Evolutionary conservation across 2,329 filamentous ascomycete species (phyloP).

Genomic region (Rhytidhysteron rufulum): DNA sequence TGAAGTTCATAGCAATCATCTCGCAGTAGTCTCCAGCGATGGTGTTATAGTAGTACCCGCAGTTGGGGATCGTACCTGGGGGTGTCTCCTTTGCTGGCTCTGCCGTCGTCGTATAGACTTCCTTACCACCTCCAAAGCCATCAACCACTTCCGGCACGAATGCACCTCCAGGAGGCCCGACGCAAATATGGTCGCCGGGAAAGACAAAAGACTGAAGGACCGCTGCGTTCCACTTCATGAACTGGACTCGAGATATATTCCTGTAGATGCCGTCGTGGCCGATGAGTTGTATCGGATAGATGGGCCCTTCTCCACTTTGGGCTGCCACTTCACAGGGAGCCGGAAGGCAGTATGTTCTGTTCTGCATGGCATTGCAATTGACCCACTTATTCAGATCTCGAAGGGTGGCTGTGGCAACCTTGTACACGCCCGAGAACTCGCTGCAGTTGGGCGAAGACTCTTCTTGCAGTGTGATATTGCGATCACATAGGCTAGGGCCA

Average conservation of each 20-base stretch:
- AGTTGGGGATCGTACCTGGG: constrained; percentile 1
- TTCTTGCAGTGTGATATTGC: too few species aligned
- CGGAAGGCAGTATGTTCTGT: too few species aligned
- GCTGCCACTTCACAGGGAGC: too few species aligned
- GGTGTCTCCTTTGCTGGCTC: constrained; percentile 2
- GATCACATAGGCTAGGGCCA: neutral
- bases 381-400: constrained; percentile 2
- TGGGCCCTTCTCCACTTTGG: too few species aligned
- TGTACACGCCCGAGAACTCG: constrained; percentile 1
- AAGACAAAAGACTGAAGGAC: neutral
- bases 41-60: constrained; percentile 3
- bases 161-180: constrained; percentile 2
- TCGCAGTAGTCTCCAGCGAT: constrained; percentile 2
- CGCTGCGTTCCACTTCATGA: constrained; percentile 1
- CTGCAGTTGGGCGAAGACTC: too few species aligned
- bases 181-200: neutral
- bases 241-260: too few species aligned
- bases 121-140: constrained; percentile 1
- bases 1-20: constrained; percentile 4
- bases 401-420: constrained; percentile 2
- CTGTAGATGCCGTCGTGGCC: too few species aligned
- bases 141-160: constrained; percentile 1
- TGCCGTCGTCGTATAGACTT: constrained; percentile 3
- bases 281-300: too few species aligned
- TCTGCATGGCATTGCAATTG: too few species aligned